Evolutionary conservation across 345 rosid species (phyloP).

Genomic region (Brassica nigra): DNA sequence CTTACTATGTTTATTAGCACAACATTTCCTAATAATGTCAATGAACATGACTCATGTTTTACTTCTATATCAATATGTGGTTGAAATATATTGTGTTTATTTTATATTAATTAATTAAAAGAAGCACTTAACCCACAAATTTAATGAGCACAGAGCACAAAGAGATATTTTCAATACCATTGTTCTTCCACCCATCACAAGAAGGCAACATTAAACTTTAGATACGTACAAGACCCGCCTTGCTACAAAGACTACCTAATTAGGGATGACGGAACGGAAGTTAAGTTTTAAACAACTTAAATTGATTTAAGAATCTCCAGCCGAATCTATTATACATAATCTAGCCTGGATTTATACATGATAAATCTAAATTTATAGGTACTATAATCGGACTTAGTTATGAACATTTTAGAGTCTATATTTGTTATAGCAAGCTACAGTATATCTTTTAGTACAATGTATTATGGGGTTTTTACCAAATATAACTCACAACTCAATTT

Average conservation of each 20-base stretch:
- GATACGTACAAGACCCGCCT: conserved; percentile 39
- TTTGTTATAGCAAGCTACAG: neutral
- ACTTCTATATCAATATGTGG: neutral
- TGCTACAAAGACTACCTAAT: conserved; percentile 44
- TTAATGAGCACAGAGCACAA: conserved; percentile 50
- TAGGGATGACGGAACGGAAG: conserved; percentile 42
- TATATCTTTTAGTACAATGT: too few relatives aligned
- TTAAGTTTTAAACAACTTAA: conserved; percentile 41
- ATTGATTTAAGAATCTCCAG: conserved; percentile 48
- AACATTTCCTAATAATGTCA: neutral
- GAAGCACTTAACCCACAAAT: neutral
- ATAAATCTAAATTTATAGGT: neutral
- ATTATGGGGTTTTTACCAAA: too few relatives aligned
- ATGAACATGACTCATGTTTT: neutral
- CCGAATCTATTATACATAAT: neutral
- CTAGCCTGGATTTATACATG: conserved; percentile 6
- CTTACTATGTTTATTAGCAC: neutral
- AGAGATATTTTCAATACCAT: conserved; percentile 53
- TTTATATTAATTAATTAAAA: too few relatives aligned
- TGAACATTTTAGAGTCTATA: neutral
- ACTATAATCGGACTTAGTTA: neutral
- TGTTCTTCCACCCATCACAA: conserved; percentile 43
- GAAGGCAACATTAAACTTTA: conserved; percentile 36
- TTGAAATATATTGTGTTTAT: neutral
- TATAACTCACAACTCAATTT: too few relatives aligned